Percentiles rank a stretch among this genome's conserved stretches.
These are phyloP conservation scores for Hypoxylon sp. DNA, from an alignment of 2,329 filamentous ascomycete species.

Conservation along the genomic window DNA sequence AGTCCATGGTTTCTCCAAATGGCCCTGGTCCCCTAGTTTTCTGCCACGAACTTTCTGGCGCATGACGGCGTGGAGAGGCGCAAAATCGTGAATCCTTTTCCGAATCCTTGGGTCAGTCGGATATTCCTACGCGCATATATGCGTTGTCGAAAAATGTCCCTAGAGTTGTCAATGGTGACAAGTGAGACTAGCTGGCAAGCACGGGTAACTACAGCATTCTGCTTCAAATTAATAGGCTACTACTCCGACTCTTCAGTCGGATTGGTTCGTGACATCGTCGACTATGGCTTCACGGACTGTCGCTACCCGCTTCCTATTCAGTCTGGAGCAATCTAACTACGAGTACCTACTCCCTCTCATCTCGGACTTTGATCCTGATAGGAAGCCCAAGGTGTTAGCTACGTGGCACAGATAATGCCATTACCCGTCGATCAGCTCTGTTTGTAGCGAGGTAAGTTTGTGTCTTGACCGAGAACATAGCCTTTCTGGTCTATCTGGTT, in stretches of 20 bases:
- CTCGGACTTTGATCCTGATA: conserved; percentile 10
- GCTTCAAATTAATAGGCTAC: conserved; percentile 1
- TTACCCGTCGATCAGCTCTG: conserved; percentile 1
- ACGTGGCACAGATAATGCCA: background rate
- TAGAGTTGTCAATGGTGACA: background rate
- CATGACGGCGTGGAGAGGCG: conserved; percentile 14
- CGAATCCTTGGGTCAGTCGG: conserved; percentile 13
- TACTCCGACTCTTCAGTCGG: background rate
- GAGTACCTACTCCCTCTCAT: background rate
- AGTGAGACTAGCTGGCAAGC: background rate
- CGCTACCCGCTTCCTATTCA: background rate
- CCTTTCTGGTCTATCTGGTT: conserved; percentile 2
- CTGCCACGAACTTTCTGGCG: background rate
- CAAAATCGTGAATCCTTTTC: conserved; percentile 12
- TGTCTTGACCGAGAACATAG: conserved; percentile 1
- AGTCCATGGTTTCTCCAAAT: conserved; percentile 17
- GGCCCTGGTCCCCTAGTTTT: conserved; percentile 6
- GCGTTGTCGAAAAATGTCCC: background rate
- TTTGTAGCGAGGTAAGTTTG: background rate
- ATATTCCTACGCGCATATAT: conserved; percentile 5
- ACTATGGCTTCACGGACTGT: conserved; percentile 2
- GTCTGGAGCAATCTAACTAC: background rate
- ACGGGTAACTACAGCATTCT: background rate
- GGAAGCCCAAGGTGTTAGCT: background rate
- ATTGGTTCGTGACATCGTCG: conserved; percentile 5